Base-by-base conservation (phyloP, 805 yeast genomes). In the Candida pini region DNA sequence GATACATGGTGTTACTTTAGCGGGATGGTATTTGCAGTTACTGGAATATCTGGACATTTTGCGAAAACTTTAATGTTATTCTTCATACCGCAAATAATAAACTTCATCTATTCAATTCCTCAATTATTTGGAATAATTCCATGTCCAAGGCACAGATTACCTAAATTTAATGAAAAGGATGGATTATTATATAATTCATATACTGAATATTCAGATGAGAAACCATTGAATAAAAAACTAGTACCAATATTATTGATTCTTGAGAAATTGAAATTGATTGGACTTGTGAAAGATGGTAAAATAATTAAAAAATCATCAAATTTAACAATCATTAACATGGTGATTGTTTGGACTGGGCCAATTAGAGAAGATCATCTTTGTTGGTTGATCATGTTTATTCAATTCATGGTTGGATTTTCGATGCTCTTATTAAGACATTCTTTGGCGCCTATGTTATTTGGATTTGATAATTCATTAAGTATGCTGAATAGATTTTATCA, bases 21-120 rank as follows among this genome's bases (percentile, higher is more conserved):
- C 18, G 99, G 99, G 4, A 92, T 92, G 98, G 95, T 92, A 1
- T 88, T 92, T 60, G 98, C 97, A 0, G 92, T 89, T 18, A 96
- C 86, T 20, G 97, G 97, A 1, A 92, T 92, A 23, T 69, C 86
- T 39, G 97, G 97, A 1, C 99, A 92, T 64, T 92, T 89, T 58
- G 86, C 96, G 28, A 92, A 92, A 61, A 92, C 99, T 0, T 65
- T 90, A 47, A 65, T 92, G 60, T 60, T 89, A 22, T 81, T 92
- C 52, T 82, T 92, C 55, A 64, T 86, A 27, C 97, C 97, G 3
- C 98, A 92, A 62, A 84, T 92, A 35, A 60, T 87, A 61, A 92
- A 92, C 56, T 92, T 92, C 48, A 45, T 87, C 15, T 92, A 88
- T 60, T 86, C 96, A 1, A 74, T 77, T n/a, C 97, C 98, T 1